phyloP scores from a whole-genome alignment of 2,329 filamentous ascomycete species.

The Colletotrichum lentis region DNA sequence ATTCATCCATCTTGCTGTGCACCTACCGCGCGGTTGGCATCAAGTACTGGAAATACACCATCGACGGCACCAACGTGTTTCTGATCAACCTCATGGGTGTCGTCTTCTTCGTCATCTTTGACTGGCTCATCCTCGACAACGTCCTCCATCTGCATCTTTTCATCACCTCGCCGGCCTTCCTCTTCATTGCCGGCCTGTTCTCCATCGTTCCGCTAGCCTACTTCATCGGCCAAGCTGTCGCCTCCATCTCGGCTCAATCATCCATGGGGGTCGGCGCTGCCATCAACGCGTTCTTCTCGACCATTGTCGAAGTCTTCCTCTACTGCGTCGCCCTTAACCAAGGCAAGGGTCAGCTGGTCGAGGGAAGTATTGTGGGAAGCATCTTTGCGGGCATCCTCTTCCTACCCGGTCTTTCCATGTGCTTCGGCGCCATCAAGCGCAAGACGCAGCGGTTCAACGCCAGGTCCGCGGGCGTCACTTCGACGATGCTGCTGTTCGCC shows the following conservation, averaged over 20 bases:
- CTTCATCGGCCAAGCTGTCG: constrained; percentile 97
- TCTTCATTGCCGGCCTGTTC: constrained; percentile 83
- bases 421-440: constrained; percentile 95
- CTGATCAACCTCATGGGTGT: constrained; percentile 95
- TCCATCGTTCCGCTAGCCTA: constrained; percentile 97
- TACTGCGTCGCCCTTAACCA: constrained; percentile 94
- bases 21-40: constrained; percentile 94
- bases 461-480: constrained; percentile 93
- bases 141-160: constrained; percentile 73
- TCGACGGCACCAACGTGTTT: constrained; percentile 99
- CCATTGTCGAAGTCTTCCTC: constrained; percentile 94
- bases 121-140: constrained; percentile 82
- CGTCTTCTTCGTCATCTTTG: constrained; percentile 92
- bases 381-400: constrained; percentile 97
- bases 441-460: constrained; percentile 99
- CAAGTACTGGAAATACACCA: constrained; percentile 99
- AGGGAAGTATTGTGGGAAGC: constrained; percentile 96
- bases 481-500: constrained; percentile 96
- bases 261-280: constrained; percentile 98
- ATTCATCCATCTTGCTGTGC: constrained; percentile 89
- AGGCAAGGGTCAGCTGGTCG: constrained; percentile 91
- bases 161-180: constrained; percentile 82
- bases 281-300: constrained; percentile 98
- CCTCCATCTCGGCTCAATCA: constrained; percentile 97
- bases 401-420: constrained; percentile 95